Conservation (phyloP, 768 basidiomycete genomes). For the Mycena capillaripes region DNA sequence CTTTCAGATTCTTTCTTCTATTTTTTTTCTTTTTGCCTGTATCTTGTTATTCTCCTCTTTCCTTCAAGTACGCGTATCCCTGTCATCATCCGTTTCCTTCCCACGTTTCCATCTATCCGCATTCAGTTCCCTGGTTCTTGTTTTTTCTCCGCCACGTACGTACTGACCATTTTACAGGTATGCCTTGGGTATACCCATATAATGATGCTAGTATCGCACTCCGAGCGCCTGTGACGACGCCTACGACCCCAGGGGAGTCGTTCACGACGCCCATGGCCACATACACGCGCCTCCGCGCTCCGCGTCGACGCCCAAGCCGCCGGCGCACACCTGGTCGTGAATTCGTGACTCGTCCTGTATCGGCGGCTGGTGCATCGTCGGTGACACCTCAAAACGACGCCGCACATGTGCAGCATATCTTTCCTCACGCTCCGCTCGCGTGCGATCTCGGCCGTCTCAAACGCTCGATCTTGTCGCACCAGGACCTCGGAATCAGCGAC, state of each 20-base stretch:
- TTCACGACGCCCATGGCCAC: not conserved
- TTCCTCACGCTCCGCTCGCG: constrained; percentile 3
- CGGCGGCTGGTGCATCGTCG: constrained; percentile 4
- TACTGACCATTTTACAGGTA: too few relatives aligned
- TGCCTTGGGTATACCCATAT: too few relatives aligned
- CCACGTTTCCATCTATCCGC: too few relatives aligned
- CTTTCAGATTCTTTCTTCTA: too few relatives aligned
- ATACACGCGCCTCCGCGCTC: constrained; percentile 62
- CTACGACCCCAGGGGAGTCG: not conserved
- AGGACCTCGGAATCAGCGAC: not conserved
- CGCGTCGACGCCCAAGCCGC: constrained; percentile 56
- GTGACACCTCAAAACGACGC: constrained; percentile 2
- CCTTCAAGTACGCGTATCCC: too few relatives aligned
- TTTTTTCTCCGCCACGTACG: too few relatives aligned
- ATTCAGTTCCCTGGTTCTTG: too few relatives aligned
- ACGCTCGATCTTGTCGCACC: too few relatives aligned
- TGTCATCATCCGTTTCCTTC: too few relatives aligned
- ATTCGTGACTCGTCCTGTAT: constrained; percentile 1
- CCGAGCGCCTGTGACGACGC: not conserved
- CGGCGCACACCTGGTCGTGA: constrained; percentile 4
- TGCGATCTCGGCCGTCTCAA: not conserved
- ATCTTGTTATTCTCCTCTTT: too few relatives aligned
- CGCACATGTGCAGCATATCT: not conserved
- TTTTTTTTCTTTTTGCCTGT: too few relatives aligned
- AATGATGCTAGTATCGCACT: not conserved